phyloP scores from a whole-genome alignment of 768 basidiomycete species.

The Auricularia auricula-judae region DNA sequence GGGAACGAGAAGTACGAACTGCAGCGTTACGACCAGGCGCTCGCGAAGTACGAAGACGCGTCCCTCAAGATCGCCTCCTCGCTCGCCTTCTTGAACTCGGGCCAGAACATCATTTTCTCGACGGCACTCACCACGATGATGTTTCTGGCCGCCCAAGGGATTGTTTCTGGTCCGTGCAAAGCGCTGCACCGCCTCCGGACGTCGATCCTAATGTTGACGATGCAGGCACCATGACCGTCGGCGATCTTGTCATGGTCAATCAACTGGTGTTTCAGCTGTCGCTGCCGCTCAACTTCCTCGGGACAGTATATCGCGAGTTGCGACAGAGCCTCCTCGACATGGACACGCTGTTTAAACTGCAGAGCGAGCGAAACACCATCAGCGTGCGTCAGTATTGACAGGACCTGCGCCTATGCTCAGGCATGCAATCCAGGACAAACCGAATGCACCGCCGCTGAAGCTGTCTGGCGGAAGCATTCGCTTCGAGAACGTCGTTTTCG shows the following conservation, averaged over 20 bases:
- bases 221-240: conserved; percentile 91
- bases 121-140: conserved; percentile 87
- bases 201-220: not conserved
- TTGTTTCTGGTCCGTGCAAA: conserved; percentile 60
- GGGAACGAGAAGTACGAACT: conserved; percentile 94
- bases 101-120: conserved; percentile 95
- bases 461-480: conserved; percentile 78
- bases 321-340: conserved; percentile 94
- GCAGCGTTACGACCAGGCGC: conserved; percentile 81
- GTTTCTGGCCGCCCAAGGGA: conserved; percentile 92
- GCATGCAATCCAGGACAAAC: conserved; percentile 42
- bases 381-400: conserved; percentile 27
- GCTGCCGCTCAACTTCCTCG: conserved; percentile 92
- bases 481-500: conserved; percentile 88
- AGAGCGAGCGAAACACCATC: conserved; percentile 65
- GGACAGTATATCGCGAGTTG: conserved; percentile 94
- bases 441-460: conserved; percentile 52
- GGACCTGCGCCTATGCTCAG: too few relatives aligned
- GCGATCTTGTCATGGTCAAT: conserved; percentile 98
- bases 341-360: conserved; percentile 88
- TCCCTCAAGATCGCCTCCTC: conserved; percentile 94
- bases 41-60: conserved; percentile 79
- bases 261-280: conserved; percentile 97
- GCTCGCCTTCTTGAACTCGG: conserved; percentile 86
- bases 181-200: not conserved